Evolutionary conservation across 164 flowering plant genomes (phyloP), one percentile per base, ranked within the genome.

Genomic region (Paratinospora sagittata): DNA sequence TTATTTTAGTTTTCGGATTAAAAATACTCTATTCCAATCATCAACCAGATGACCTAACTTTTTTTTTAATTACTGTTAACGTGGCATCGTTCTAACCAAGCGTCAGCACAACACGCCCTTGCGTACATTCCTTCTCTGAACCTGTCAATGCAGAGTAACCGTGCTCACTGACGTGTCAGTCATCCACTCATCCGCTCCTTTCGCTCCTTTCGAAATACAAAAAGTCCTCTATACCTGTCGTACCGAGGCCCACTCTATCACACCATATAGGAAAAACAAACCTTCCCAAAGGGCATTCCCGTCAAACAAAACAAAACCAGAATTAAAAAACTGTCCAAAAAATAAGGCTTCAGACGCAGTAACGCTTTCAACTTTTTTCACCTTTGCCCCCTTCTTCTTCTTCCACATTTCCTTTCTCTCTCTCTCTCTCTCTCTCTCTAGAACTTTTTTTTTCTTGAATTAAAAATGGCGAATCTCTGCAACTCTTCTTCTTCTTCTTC

Each of bases 391-490:
- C 34, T 30, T 30, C 34, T n/a, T 30, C 34, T 30, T 30, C 34
- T 30, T 30, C 34, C 4, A 30, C 34, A 30, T 30, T 30, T 30
- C 34, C 34, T 30, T 4, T 30, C 3, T 4, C 34, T 30, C 34
- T 30, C 34, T 21, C 69, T 45, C 58, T 45, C 64, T 69, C 43
- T 69, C 23, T 47, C 23, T 55, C 66, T 41, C 58, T 1, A 41
- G 11, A 1, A 1, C 4, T 41, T 6, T 41, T 41, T 41, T 41
- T 11, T 52, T 2, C 23, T n/a, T 66, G 47, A 19, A 71, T 65
- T 5, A 6, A 49, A 55, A 66, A 57, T 68, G 57, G 45, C 67
- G 67, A 68, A 27, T 73, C 72, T 68, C 71, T 17, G 30, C 66
- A 41, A 73, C 61, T 61, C 36, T 55, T 65, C 65, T 61, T 24